Base-by-base conservation (phyloP, 2,329 filamentous ascomycete species). In the Intubia oerlemansii region DNA sequence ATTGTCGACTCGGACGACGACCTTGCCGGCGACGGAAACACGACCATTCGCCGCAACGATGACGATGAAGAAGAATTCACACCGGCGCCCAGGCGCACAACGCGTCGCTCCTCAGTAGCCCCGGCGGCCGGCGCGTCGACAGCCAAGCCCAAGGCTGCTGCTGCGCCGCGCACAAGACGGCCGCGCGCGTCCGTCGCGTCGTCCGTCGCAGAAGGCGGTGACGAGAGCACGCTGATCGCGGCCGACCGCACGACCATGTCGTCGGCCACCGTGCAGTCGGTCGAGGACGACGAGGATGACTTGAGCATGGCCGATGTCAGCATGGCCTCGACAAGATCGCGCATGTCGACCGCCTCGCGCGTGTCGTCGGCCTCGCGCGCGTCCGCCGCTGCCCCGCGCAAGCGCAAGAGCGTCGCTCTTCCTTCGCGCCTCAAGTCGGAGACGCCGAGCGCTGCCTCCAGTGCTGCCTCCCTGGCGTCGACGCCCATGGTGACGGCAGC, bases 1-100 rank as follows among this genome's bases (percentile, higher is more conserved):
- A 62, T 90, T 27, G 56, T 84, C 34, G 81, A 90, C 38, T 81
- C 72, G 7, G 80, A 85, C 24, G 80, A 90, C 33, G 77, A 81
- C 22, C 56, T 65, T 41, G 56, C 62, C 36, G 58, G 66, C 40
- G 25, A 40, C 65, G 29, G 54, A 46, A 24, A 32, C 25, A 47
- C 39, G 25, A 32, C 28, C 1, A 47, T 44, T 34, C 56, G 67
- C 19, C 58, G 66, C 11, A 62, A 74, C 17, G 65, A 75, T 3
- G 66, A 75, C 4, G n/a, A n/a, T n/a, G 59, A 54, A 28, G 76
- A 78, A 37, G 75, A 91, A 28, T 88, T 82, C 42, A 76, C 75
- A 25, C 81, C 81, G 3, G 75, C 74, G 27, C 64, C 74, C 1
- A 56, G 63, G 34, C 58, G 54, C 26, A 65, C 58, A 34, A 53